Conservation (phyloP, 2,329 filamentous ascomycete genomes). For the Sclerotinia nivalis region DNA sequence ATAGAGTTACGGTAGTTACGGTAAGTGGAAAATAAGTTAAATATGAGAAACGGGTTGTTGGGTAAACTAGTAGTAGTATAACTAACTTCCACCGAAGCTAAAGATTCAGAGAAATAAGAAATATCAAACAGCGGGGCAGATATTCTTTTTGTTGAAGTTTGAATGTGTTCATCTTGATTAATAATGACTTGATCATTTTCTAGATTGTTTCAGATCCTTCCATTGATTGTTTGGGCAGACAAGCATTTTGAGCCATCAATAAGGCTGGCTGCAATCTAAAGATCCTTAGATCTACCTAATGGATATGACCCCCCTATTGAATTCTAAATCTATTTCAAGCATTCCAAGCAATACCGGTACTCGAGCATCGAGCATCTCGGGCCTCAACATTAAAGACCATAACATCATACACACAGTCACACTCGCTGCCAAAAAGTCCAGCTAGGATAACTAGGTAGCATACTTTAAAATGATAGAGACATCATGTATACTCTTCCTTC, state of each 20-base stretch:
- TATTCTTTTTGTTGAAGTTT: too few relatives aligned
- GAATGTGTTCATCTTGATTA: too few relatives aligned
- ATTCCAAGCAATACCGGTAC: background rate
- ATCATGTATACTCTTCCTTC: background rate
- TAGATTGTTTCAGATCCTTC: slow-evolving; percentile 9
- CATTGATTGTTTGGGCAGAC: background rate
- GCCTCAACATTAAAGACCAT: background rate
- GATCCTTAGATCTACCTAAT: background rate
- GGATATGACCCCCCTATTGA: too few relatives aligned
- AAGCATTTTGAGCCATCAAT: background rate
- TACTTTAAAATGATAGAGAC: too few relatives aligned
- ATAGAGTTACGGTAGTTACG: too few relatives aligned
- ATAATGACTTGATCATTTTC: background rate
- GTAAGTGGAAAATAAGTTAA: background rate
- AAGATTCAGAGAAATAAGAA: too few relatives aligned
- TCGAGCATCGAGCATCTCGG: background rate
- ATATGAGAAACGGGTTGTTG: background rate
- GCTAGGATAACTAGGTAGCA: too few relatives aligned
- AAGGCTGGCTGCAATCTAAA: background rate
- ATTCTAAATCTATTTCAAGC: background rate
- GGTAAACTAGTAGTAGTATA: background rate
- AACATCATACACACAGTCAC: too few relatives aligned
- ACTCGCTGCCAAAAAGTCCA: too few relatives aligned
- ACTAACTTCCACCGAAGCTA: too few relatives aligned
- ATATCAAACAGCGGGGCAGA: background rate